phyloP scores from a whole-genome alignment of 768 basidiomycete genomes.

The Psilocybe subaeruginosa region DNA sequence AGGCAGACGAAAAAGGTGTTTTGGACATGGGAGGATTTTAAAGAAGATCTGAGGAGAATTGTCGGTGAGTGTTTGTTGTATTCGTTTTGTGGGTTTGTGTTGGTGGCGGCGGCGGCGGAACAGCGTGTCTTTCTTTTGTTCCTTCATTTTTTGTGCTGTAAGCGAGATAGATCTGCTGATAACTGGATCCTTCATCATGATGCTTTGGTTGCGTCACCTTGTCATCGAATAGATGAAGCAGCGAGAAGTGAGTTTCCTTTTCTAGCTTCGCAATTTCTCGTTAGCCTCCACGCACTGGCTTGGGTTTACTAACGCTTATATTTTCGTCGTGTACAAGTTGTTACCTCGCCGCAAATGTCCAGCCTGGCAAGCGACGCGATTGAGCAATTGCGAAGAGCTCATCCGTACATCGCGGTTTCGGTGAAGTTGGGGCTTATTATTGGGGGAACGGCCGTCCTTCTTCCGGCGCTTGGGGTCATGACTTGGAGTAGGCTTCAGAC shows the following conservation, averaged over 20 bases:
- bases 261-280: neutral
- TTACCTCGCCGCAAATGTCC: conserved; percentile 12
- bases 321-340: conserved; percentile 1
- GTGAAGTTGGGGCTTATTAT: conserved; percentile 27
- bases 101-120: too few species aligned
- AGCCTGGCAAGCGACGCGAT: conserved; percentile 17
- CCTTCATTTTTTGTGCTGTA: too few species aligned
- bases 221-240: conserved; percentile 18
- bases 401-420: conserved; percentile 30
- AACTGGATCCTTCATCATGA: neutral
- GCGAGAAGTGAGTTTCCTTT: conserved; percentile 18
- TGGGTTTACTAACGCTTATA: neutral
- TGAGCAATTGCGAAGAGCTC: conserved; percentile 21
- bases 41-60: conserved; percentile 26
- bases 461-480: conserved; percentile 28
- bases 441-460: conserved; percentile 28
- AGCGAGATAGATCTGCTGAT: too few species aligned
- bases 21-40: conserved; percentile 29
- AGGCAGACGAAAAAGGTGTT: conserved; percentile 16
- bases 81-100: too few species aligned
- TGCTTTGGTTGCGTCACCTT: neutral
- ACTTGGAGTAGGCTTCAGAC: conserved; percentile 22
- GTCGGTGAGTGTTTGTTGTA: conserved; percentile 23
- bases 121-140: too few species aligned
- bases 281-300: too few species aligned